These are phyloP conservation scores for Pestalotiopsis sp. DNA, from an alignment of 2,329 filamentous ascomycete species.

Conservation along the genomic window DNA sequence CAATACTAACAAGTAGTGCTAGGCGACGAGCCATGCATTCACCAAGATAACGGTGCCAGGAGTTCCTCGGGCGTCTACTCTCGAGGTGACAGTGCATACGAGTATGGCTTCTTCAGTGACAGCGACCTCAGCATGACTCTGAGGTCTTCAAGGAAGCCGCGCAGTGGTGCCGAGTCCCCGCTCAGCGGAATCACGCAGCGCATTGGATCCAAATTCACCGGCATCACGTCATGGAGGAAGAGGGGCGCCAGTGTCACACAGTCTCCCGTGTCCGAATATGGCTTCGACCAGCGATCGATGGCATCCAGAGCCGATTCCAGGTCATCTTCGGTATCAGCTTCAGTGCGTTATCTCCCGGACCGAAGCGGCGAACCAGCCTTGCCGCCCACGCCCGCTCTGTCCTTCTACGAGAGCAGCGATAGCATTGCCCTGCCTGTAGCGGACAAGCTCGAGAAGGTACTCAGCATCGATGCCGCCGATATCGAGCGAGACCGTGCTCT, in stretches of 20 bases:
- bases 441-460: conserved; percentile 57
- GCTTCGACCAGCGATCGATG: conserved; percentile 75
- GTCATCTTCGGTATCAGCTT: conserved; percentile 76
- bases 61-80: conserved; percentile 40
- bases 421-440: conserved; percentile 52
- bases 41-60: conserved; percentile 50
- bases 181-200: conserved; percentile 66
- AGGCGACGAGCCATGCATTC: conserved; percentile 67
- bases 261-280: conserved; percentile 78
- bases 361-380: conserved; percentile 53
- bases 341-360: conserved; percentile 50
- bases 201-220: conserved; percentile 64
- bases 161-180: conserved; percentile 59
- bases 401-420: conserved; percentile 63
- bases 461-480: conserved; percentile 46
- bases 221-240: conserved; percentile 48
- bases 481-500: conserved; percentile 62
- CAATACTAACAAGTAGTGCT: conserved; percentile 14
- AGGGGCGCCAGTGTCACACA: conserved; percentile 49
- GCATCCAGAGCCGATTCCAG: conserved; percentile 69
- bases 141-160: conserved; percentile 57
- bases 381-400: conserved; percentile 65
- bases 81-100: conserved; percentile 61
- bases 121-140: conserved; percentile 55
- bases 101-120: conserved; percentile 69